Conservation (phyloP, 495 filamentous ascomycete species). For the Penicillium verhagenii region DNA sequence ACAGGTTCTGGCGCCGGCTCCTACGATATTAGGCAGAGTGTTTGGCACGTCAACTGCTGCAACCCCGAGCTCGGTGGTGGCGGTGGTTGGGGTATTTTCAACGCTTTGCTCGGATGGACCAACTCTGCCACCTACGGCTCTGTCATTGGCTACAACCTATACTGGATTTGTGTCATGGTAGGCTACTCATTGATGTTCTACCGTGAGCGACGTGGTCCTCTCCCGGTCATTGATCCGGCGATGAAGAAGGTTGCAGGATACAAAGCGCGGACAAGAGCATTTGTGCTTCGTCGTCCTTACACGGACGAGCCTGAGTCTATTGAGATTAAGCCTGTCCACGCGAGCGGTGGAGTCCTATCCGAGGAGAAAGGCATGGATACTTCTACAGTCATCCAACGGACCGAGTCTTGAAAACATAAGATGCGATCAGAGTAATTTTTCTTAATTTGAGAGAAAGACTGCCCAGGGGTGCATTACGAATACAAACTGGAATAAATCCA, state of each 20-base stretch:
- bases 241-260: constrained; percentile 5
- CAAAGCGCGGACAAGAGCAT: constrained; percentile 22
- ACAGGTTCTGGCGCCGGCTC: constrained; percentile 76
- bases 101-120: constrained; percentile 76
- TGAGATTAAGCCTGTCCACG: not conserved
- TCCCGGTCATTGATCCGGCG: constrained; percentile 24
- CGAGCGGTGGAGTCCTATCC: constrained; percentile 5
- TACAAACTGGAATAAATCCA: too few relatives aligned
- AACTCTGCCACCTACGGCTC: constrained; percentile 82
- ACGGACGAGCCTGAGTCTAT: constrained; percentile 1
- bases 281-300: constrained; percentile 19
- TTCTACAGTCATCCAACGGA: not conserved
- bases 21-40: constrained; percentile 79
- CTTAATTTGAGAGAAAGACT: too few relatives aligned
- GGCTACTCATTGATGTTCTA: constrained; percentile 26
- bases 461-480: not conserved
- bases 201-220: constrained; percentile 21
- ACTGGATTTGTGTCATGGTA: constrained; percentile 58
- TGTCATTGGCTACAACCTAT: constrained; percentile 85
- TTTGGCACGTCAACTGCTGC: constrained; percentile 95
- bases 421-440: not conserved
- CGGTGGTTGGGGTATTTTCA: constrained; percentile 89
- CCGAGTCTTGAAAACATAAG: not conserved
- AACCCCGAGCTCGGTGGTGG: constrained; percentile 69
- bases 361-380: not conserved